A percentile compares a stretch with the other conserved stretches of the same genome.
Conservation (phyloP, 129 eudicot genomes). For the Flaveria ramosissima region DNA sequence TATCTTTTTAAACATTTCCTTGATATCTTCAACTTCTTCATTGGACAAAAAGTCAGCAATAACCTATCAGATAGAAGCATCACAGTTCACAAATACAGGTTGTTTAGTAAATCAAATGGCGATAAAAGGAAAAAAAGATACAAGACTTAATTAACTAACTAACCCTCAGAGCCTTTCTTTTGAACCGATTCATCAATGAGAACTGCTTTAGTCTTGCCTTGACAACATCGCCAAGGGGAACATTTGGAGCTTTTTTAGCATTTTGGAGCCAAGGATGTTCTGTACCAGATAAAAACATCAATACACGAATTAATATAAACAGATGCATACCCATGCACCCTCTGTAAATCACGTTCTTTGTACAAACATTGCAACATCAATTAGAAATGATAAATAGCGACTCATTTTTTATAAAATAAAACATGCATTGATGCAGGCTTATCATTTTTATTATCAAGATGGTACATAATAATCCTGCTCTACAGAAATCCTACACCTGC, state of each 20-base stretch:
- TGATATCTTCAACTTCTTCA: conserved; percentile 85
- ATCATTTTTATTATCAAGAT: neutral
- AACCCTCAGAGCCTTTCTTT: conserved; percentile 88
- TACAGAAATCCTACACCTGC: neutral
- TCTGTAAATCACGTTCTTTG: conserved; percentile 11
- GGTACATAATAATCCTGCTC: neutral
- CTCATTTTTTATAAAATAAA: neutral
- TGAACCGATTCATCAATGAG: conserved; percentile 88
- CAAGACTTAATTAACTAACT: conserved; percentile 19
- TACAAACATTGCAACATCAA: neutral
- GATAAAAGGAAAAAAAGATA: neutral
- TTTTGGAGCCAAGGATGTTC: conserved; percentile 76
- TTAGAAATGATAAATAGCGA: neutral
- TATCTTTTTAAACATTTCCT: conserved; percentile 69
- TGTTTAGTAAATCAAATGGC: neutral
- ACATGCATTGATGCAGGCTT: neutral
- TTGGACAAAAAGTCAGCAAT: conserved; percentile 82
- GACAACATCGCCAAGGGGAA: conserved; percentile 84
- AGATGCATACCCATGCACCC: neutral
- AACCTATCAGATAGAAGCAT: conserved; percentile 42
- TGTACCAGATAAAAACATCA: conserved; percentile 28
- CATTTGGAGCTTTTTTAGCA: conserved; percentile 86
- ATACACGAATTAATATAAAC: neutral
- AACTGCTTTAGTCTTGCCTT: conserved; percentile 87
- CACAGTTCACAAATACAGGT: neutral